A percentile compares a stretch with the other conserved stretches of the same genome.
Conservation (phyloP, 2,329 filamentous ascomycete genomes). For the Colletotrichum plurivorum region DNA sequence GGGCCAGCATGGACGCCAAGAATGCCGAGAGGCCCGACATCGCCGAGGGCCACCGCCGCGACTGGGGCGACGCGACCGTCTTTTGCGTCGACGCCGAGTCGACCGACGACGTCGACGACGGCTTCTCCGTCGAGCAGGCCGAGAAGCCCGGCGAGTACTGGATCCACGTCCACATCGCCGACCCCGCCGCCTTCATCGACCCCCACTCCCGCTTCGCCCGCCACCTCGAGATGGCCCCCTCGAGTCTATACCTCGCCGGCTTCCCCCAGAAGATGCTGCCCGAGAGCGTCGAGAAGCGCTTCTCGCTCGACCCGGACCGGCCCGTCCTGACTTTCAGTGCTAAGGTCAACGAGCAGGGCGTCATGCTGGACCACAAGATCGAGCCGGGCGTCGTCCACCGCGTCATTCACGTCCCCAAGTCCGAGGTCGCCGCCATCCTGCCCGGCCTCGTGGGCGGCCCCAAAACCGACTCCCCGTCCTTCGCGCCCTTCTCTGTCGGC, state of each 20-base stretch:
- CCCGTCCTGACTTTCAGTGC: slow-evolving; percentile 75
- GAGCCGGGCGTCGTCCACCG: slow-evolving; percentile 67
- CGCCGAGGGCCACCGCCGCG: slow-evolving; percentile 66
- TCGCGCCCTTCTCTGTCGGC: slow-evolving; percentile 53
- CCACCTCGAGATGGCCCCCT: slow-evolving; percentile 72
- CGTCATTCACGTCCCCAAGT: slow-evolving; percentile 68
- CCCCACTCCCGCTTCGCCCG: slow-evolving; percentile 71
- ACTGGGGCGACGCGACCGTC: slow-evolving; percentile 71
- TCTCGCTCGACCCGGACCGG: slow-evolving; percentile 67
- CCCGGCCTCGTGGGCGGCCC: slow-evolving; percentile 1
- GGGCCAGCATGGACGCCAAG: slow-evolving; percentile 45
- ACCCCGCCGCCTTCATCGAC: slow-evolving; percentile 79
- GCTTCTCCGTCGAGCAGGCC: slow-evolving; percentile 77
- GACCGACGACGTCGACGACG: slow-evolving; percentile 84
- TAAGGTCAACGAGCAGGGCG: slow-evolving; percentile 66
- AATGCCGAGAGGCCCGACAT: slow-evolving; percentile 54
- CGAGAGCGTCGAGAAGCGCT: slow-evolving; percentile 54
- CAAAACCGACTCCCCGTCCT: background rate
- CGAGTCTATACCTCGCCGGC: slow-evolving; percentile 73
- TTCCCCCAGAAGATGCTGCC: slow-evolving; percentile 72
- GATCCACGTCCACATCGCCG: slow-evolving; percentile 85
- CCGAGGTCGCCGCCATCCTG: slow-evolving; percentile 36
- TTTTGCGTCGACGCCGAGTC: slow-evolving; percentile 80
- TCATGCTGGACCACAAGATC: slow-evolving; percentile 68
- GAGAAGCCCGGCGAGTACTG: slow-evolving; percentile 71